A percentile compares a stretch with the other conserved stretches of the same genome.
Conservation (phyloP, 495 filamentous ascomycete genomes). For the Tuber umbilicatum region DNA sequence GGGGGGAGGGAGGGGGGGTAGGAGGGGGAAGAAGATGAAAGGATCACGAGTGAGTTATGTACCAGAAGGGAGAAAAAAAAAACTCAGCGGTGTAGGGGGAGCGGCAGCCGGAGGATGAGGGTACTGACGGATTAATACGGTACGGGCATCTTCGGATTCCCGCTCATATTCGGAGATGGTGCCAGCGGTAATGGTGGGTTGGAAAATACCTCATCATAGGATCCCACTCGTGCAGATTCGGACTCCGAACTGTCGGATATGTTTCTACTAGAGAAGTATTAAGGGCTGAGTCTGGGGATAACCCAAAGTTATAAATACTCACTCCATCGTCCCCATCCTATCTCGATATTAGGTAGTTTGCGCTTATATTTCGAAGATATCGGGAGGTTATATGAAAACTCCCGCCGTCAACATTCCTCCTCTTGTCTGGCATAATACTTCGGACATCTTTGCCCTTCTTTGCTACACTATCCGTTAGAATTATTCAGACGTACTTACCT, state of each 20-base stretch:
- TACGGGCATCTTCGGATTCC: constrained; percentile 3
- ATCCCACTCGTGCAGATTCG: background rate
- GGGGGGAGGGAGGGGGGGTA: constrained; percentile 18
- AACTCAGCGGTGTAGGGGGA: background rate
- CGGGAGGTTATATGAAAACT: background rate
- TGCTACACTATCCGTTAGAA: background rate
- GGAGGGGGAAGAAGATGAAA: constrained; percentile 33
- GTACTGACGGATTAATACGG: background rate
- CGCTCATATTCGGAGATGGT: background rate
- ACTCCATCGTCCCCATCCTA: background rate
- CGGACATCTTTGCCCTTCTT: background rate
- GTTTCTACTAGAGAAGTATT: background rate
- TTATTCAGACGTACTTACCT: background rate
- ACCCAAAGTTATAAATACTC: background rate
- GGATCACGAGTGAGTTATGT: constrained; percentile 31
- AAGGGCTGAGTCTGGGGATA: background rate
- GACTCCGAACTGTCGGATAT: background rate
- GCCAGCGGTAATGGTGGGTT: background rate
- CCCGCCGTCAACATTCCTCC: background rate
- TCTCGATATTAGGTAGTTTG: background rate
- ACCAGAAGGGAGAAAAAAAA: background rate
- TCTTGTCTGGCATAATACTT: background rate
- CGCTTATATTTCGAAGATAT: background rate
- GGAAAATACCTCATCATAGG: constrained; percentile 5
- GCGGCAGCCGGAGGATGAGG: background rate